Percentiles rank a stretch among this genome's conserved stretches.
Conservation (phyloP, 208 protist genomes). For the Borovskyia barvae region DNA sequence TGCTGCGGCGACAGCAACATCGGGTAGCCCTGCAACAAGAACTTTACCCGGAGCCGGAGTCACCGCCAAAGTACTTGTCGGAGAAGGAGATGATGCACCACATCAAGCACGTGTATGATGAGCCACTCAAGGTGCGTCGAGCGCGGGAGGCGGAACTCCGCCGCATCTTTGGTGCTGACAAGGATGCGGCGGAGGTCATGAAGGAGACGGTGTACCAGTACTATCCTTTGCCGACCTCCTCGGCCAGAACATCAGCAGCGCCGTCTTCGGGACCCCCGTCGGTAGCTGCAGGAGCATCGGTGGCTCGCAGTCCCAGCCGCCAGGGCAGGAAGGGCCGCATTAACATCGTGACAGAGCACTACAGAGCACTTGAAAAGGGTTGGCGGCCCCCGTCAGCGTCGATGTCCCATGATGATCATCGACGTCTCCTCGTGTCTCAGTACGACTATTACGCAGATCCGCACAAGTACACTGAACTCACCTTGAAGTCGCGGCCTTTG, state of each 20-base stretch:
- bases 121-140: conserved; percentile 41
- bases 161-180: conserved; percentile 35
- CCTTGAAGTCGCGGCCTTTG: conserved; percentile 17
- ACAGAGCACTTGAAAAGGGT: conserved; percentile 30
- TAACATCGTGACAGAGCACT: conserved; percentile 13
- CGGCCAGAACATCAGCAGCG: not conserved
- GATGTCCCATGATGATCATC: conserved; percentile 48
- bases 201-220: conserved; percentile 27
- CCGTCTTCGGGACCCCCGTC: conserved; percentile 2
- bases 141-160: conserved; percentile 36
- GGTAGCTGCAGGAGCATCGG: not conserved
- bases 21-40: conserved; percentile 56
- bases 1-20: conserved; percentile 70
- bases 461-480: conserved; percentile 23
- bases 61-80: conserved; percentile 18
- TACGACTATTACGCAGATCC: conserved; percentile 47
- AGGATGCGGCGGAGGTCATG: conserved; percentile 10
- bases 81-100: conserved; percentile 39
- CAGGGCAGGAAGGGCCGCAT: conserved; percentile 6
- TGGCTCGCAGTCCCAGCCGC: no score
- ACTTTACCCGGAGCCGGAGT: conserved; percentile 41
- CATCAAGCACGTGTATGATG: conserved; percentile 67
- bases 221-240: conserved; percentile 14
- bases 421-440: conserved; percentile 52
- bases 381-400: conserved; percentile 61